A percentile compares a stretch with the other conserved stretches of the same genome.
Evolutionary conservation across 192 early-diverging fungal genomes (phyloP).

Genomic region (Coemansia sp.): DNA sequence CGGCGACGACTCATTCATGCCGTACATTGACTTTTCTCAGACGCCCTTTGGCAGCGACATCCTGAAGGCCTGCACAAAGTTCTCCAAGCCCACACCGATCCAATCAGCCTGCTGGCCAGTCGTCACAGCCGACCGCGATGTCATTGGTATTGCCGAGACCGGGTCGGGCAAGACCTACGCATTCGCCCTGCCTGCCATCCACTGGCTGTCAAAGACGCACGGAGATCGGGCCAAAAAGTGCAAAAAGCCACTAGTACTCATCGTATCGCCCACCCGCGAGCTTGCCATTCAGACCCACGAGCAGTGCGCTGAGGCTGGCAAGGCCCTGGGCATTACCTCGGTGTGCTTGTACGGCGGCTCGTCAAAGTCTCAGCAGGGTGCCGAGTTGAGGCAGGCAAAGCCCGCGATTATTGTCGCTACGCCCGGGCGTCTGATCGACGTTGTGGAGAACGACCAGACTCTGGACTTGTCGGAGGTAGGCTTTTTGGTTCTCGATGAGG

Average conservation of each 20-base stretch:
- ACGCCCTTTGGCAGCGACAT: slow-evolving; percentile 69
- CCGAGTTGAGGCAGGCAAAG: slow-evolving; percentile 50
- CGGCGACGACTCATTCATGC: slow-evolving; percentile 56
- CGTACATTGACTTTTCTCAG: slow-evolving; percentile 74
- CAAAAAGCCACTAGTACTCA: slow-evolving; percentile 73
- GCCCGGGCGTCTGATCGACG: slow-evolving; percentile 92
- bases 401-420: slow-evolving; percentile 84
- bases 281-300: slow-evolving; percentile 93
- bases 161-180: slow-evolving; percentile 95
- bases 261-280: slow-evolving; percentile 94
- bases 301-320: slow-evolving; percentile 73
- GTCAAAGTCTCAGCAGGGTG: slow-evolving; percentile 71
- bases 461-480: slow-evolving; percentile 77
- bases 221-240: slow-evolving; percentile 60
- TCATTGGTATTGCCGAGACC: slow-evolving; percentile 96
- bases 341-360: slow-evolving; percentile 91
- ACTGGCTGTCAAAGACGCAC: slow-evolving; percentile 75
- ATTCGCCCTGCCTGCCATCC: slow-evolving; percentile 87
- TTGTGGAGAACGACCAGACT: slow-evolving; percentile 74
- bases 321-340: slow-evolving; percentile 60
- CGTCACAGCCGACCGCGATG: slow-evolving; percentile 74
- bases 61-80: slow-evolving; percentile 62
- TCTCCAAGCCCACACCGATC: slow-evolving; percentile 86
- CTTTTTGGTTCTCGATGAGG: slow-evolving; percentile 94
- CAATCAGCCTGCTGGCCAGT: slow-evolving; percentile 94